Evolutionary conservation across 805 yeast species (phyloP).

Genomic region (Nakazawaea sp.): DNA sequence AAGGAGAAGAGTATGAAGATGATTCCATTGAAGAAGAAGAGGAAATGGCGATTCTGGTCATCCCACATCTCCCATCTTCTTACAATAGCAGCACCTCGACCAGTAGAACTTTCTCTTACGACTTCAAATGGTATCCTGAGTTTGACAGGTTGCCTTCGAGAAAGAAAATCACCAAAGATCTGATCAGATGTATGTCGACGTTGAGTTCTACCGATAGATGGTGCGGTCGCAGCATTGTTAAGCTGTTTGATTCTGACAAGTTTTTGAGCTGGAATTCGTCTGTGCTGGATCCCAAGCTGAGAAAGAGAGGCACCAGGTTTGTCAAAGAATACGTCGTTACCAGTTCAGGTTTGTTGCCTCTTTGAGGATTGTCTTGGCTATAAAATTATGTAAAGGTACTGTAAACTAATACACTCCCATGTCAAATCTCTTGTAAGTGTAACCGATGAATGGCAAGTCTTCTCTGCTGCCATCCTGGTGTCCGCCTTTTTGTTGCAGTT

Average conservation of each 20-base stretch:
- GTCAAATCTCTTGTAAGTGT: slow-evolving; percentile 92
- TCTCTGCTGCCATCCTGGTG: slow-evolving; percentile 81
- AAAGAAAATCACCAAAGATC: slow-evolving; percentile 22
- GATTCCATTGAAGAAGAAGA: slow-evolving; percentile 28
- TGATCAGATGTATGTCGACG: slow-evolving; percentile 27
- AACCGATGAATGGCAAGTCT: slow-evolving; percentile 95
- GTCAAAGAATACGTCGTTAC: slow-evolving; percentile 11
- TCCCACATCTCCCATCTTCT: slow-evolving; percentile 1
- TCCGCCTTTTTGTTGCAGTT: slow-evolving; percentile 25
- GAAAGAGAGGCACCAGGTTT: neutral
- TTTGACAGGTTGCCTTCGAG: slow-evolving; percentile 15
- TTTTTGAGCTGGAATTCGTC: neutral
- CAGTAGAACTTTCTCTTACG: neutral
- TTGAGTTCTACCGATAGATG: slow-evolving; percentile 25
- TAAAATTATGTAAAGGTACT: neutral
- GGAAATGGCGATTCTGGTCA: slow-evolving; percentile 6
- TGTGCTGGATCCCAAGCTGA: neutral
- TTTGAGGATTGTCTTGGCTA: neutral
- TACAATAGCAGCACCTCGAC: neutral
- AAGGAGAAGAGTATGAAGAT: slow-evolving; percentile 16
- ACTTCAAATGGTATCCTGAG: slow-evolving; percentile 11
- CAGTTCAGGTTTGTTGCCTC: slow-evolving; percentile 8
- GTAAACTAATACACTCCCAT: slow-evolving; percentile 12
- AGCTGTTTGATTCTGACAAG: slow-evolving; percentile 5
- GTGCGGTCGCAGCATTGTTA: slow-evolving; percentile 19